phyloP scores from a whole-genome alignment of 345 rosid genomes.

The Eucalyptus pumila region DNA sequence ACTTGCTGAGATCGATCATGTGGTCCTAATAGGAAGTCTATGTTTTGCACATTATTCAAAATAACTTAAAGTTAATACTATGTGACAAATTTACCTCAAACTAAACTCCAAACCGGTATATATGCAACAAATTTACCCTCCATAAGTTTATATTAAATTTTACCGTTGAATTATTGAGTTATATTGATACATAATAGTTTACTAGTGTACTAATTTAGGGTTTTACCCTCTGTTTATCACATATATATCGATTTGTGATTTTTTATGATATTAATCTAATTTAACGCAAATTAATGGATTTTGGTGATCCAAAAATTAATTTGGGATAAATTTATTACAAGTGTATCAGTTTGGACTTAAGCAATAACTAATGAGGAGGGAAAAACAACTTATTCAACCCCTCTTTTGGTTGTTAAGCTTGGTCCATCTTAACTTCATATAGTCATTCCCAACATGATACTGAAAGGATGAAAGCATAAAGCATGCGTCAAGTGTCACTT shows the following conservation, averaged over 20 bases:
- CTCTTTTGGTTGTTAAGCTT: not conserved
- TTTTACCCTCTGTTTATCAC: no score
- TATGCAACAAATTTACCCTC: not conserved
- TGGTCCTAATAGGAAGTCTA: not conserved
- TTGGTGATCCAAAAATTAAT: no score
- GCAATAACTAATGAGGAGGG: not conserved
- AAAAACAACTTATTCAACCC: not conserved
- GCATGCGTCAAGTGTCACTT: not conserved
- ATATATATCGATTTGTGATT: rapidly evolving
- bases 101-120: rapidly evolving
- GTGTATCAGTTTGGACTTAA: no score
- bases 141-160: rapidly evolving
- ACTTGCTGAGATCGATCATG: not conserved
- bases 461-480: not conserved
- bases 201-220: no score
- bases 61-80: not conserved
- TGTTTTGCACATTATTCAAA: not conserved
- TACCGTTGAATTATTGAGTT: no score
- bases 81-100: no score
- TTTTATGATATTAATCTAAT: no score
- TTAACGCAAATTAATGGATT: no score
- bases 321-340: rapidly evolving
- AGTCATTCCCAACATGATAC: not conserved
- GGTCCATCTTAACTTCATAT: not conserved
- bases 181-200: no score